These are phyloP conservation scores for Mallotus repandus DNA, from an alignment of 441 rosid genomes.

Conservation along the genomic window DNA sequence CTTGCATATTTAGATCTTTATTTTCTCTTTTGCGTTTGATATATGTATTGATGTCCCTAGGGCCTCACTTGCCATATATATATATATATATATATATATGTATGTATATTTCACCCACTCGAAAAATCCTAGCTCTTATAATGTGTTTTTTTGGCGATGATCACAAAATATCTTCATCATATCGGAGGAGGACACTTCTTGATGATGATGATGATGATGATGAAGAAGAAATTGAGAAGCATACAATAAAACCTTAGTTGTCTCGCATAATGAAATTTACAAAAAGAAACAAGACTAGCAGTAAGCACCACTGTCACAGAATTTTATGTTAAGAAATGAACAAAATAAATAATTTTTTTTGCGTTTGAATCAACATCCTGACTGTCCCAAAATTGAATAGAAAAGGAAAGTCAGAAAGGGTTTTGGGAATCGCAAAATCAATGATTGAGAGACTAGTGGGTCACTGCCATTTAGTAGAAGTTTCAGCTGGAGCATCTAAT, in stretches of 20 bases:
- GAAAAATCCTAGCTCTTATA: no score
- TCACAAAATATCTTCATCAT: neutral
- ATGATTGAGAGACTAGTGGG: constrained; percentile 8
- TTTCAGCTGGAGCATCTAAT: constrained; percentile 14
- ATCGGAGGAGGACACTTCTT: neutral
- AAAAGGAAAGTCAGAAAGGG: neutral
- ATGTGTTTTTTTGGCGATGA: neutral
- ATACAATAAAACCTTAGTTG: constrained; percentile 6
- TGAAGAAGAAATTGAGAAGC: neutral
- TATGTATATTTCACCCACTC: no score
- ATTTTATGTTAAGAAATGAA: constrained; percentile 10
- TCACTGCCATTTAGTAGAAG: constrained; percentile 10
- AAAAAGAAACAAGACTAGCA: neutral
- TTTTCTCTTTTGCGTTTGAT: no score
- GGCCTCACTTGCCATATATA: no score
- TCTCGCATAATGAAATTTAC: constrained; percentile 4
- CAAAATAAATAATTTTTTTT: neutral
- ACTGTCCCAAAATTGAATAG: neutral
- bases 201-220: no score
- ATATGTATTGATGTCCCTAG: no score
- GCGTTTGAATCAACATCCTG: constrained; percentile 6
- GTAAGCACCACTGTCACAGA: constrained; percentile 4
- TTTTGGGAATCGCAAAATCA: neutral
- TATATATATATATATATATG: no score
- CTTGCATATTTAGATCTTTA: no score